phyloP scores from a whole-genome alignment of 2,329 filamentous ascomycete species.

The Orbilia quercus region DNA sequence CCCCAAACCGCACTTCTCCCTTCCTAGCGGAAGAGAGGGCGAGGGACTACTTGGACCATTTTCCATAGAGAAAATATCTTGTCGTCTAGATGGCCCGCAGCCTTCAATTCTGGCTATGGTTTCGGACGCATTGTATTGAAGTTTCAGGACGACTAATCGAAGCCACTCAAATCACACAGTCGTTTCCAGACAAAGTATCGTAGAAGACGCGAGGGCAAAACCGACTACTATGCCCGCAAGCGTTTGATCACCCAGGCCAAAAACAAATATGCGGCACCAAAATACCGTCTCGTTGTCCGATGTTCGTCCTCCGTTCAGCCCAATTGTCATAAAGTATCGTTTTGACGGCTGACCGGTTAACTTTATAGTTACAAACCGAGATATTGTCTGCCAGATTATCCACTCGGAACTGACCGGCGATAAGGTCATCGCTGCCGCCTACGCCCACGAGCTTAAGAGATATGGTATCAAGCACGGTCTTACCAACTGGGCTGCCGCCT shows the following conservation, averaged over 20 bases:
- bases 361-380: conserved; percentile 48
- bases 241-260: conserved; percentile 99
- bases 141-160: conserved; percentile 58
- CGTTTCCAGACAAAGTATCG: conserved; percentile 99
- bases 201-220: conserved; percentile 95
- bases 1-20: conserved; percentile 38
- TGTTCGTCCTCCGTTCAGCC: conserved; percentile 62
- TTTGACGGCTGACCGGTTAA: not conserved
- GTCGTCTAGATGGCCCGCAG: conserved; percentile 8
- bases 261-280: conserved; percentile 99
- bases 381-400: conserved; percentile 98
- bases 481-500: conserved; percentile 99
- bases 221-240: conserved; percentile 99
- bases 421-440: conserved; percentile 93
- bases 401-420: conserved; percentile 95
- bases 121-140: conserved; percentile 13
- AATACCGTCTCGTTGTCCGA: conserved; percentile 99
- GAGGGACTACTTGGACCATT: conserved; percentile 44
- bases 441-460: conserved; percentile 96
- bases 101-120: not conserved
- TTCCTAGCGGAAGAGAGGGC: conserved; percentile 53
- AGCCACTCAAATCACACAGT: conserved; percentile 67
- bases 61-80: conserved; percentile 7
- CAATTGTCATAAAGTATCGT: not conserved
- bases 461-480: conserved; percentile 99